Percentiles rank a stretch among this genome's conserved stretches.
These are phyloP conservation scores for Nothophoma quercina DNA, from an alignment of 2,329 filamentous ascomycete species.

Conservation along the genomic window DNA sequence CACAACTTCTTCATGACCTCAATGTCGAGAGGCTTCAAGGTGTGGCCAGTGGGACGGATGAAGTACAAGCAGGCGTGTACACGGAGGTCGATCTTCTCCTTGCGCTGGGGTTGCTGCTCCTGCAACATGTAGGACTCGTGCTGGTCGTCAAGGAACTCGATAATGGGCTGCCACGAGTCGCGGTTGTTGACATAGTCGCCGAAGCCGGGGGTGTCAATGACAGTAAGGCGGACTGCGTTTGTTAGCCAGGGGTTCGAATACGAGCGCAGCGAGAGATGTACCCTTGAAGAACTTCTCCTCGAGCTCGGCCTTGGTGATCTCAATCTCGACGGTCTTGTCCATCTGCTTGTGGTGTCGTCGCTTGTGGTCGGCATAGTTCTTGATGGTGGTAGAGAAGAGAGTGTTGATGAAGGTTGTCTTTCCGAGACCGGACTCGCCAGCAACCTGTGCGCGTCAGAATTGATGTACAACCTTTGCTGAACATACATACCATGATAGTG, in stretches of 20 bases:
- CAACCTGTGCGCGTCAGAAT: constrained; percentile 68
- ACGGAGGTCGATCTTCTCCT: constrained; percentile 98
- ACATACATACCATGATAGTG: constrained; percentile 87
- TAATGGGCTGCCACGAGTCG: constrained; percentile 99
- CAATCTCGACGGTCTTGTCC: constrained; percentile 99
- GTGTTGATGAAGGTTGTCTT: constrained; percentile 99
- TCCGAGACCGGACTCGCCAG: constrained; percentile 96
- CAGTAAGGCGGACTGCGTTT: constrained; percentile 87
- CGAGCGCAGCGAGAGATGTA: constrained; percentile 49
- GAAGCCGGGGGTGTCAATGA: constrained; percentile 98
- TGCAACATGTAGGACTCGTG: constrained; percentile 99
- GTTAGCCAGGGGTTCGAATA: constrained; percentile 28
- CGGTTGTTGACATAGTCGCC: constrained; percentile 99
- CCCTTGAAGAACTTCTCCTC: constrained; percentile 99
- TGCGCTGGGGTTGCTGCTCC: constrained; percentile 97
- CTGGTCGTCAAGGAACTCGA: constrained; percentile 99
- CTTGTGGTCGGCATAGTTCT: constrained; percentile 99
- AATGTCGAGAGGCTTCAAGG: constrained; percentile 97
- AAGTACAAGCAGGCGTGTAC: constrained; percentile 99
- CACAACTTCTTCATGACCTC: constrained; percentile 99
- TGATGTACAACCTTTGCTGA: not conserved
- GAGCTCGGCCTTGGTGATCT: constrained; percentile 99
- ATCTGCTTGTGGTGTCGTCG: constrained; percentile 99
- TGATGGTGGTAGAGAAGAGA: constrained; percentile 99
- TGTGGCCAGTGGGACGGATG: constrained; percentile 97